Evolutionary conservation across 768 basidiomycete genomes (phyloP), one percentile per base, ranked within the genome.

Genomic region (Xerocomellus dryophilus): DNA sequence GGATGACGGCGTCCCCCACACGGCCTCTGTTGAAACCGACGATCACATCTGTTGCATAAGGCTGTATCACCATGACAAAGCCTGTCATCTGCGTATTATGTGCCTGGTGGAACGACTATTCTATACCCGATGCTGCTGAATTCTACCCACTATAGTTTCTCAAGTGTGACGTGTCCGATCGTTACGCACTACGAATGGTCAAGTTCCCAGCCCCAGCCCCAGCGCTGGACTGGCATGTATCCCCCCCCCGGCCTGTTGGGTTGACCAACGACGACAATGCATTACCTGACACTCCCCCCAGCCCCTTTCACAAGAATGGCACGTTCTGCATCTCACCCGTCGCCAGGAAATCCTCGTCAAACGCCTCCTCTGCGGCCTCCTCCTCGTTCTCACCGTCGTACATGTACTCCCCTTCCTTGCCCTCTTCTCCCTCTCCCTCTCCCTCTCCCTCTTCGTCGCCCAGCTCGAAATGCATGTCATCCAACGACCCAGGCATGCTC

Each of bases 401-500:
- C 18, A 56, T 62, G 27, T 68, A 71, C 5, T 25, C 23, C 7
- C 69, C 65, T n/a, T 71, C 69, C 5, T 71, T 68, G 10, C 70
- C 71, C 1, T 61, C 69, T 4, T 64, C 65, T 1, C 58, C 66
- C 14, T 63, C 63, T 25, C 68, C 72, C 0, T 74, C 74, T 4
- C 61, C 63, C 12, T 71, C 74, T 0, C 73, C 75, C 9, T 81
- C 82, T 7, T 76, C 79, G 11, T 82, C 80, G 40, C 81, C 80
- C 57, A 81, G 69, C 15, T 74, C 81, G 57, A 83, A 81, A 45
- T 81, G 74, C 63, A 78, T 75, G 57, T 86, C 81, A 47, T 86
- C 82, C 55, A 93, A 70, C 20, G 89, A 87, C 29, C 92, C 92
- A 12, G 90, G 92, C 88, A 95, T 93, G 65, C 90, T 93, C 40